A percentile compares a stretch with the other conserved stretches of the same genome.
Evolutionary conservation across 2,329 filamentous ascomycete species (phyloP).

Genomic region (Hypoxylon sp.): DNA sequence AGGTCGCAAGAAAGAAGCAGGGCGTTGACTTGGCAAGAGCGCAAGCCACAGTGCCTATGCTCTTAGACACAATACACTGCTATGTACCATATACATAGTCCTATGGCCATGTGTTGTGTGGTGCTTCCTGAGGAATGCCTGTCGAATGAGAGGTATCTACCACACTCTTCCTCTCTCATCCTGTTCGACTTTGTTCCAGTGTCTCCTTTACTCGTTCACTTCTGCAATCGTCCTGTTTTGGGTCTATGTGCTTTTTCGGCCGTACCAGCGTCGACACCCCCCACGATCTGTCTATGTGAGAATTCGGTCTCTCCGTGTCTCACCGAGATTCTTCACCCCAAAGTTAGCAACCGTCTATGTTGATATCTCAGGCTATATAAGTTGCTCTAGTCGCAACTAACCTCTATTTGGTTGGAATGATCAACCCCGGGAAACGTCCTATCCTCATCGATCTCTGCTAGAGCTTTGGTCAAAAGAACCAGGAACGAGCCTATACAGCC

Average conservation of each 20-base stretch:
- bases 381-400: constrained; percentile 3
- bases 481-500: not conserved
- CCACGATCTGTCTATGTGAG: constrained; percentile 3
- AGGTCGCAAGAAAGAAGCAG: constrained; percentile 14
- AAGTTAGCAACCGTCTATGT: constrained; percentile 2
- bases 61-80: constrained; percentile 7
- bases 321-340: constrained; percentile 24
- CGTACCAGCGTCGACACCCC: constrained; percentile 4
- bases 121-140: constrained; percentile 18
- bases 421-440: not conserved
- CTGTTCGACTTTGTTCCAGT: constrained; percentile 3
- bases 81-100: constrained; percentile 21
- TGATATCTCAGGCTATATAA: constrained; percentile 18
- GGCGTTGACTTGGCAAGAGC: not conserved
- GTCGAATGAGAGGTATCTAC: constrained; percentile 19
- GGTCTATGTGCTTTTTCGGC: constrained; percentile 6
- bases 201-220: constrained; percentile 1
- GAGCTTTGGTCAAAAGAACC: not conserved
- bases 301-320: constrained; percentile 24
- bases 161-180: not conserved
- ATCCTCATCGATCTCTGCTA: not conserved
- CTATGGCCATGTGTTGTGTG: not conserved
- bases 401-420: constrained; percentile 3
- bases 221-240: constrained; percentile 9
- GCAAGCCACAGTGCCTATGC: constrained; percentile 5